Base-by-base conservation (phyloP, 2,329 filamentous ascomycete genomes). In the Colletotrichum kahawae region DNA sequence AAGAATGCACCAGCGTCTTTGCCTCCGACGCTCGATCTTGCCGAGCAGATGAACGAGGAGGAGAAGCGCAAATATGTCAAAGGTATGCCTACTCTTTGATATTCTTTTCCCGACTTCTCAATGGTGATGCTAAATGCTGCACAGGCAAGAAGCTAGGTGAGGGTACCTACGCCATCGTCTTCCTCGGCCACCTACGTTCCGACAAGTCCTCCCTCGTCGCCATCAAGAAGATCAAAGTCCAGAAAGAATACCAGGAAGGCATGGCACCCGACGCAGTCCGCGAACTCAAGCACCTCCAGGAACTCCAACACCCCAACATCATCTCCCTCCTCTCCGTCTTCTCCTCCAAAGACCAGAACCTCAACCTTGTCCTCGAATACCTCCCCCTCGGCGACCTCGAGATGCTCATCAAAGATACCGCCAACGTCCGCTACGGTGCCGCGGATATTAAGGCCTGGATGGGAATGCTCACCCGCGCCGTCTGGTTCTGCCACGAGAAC, bases 361-460 rank as follows among this genome's bases (percentile, higher is more conserved):
- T 99, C 78, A 98, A 97, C 82, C 91, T 99, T 10, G 97, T 99
- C 29, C 92, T 99, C 79, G 97, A 99, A 85, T 98, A 94, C 84
- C 90, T 98, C 5, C 96, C 96, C 0, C 91, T 95, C n/a, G 96
- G 97, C 78, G 97, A 99, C 85, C 90, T 99, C 33, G 95, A 98
- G 85, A 95, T 96, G 90, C 91, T 99, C 74, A 98, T 98, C 83
- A 95, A 95, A 83, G 96, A 98, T 84, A 92, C 91, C 34, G 90
- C 93, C 60, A 88, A 88, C 69, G 93, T 98, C 62, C 92, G 92
- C 70, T 98, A 98, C 84, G 94, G 94, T 76, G 91, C 92, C 13
- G 94, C 95, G 21, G 97, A 99, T 84, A 95, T 98, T 84, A 99
- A 99, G 84, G 94, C 95, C 18, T 99, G 97, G 97, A 98, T 98